Conservation (phyloP, 1,139 yeast species). For the Schwanniomyces etchellsii region DNA sequence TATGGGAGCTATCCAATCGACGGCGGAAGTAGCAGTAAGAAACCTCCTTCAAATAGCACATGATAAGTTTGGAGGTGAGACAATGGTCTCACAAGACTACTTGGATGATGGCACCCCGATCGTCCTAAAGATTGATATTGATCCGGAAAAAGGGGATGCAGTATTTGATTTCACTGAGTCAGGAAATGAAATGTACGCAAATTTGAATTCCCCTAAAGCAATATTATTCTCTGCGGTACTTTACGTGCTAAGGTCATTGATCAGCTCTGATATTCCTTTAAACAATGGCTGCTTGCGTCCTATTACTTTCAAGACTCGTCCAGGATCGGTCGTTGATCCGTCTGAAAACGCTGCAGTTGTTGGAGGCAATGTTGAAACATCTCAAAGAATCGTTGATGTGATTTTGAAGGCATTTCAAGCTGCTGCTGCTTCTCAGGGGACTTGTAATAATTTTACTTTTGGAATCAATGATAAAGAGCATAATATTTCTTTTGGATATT, state of each 20-base stretch:
- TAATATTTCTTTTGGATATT: slow-evolving; percentile 39
- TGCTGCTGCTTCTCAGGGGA: slow-evolving; percentile 55
- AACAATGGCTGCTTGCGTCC: slow-evolving; percentile 83
- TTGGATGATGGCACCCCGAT: slow-evolving; percentile 43
- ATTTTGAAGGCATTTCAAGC: slow-evolving; percentile 70
- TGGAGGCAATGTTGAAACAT: slow-evolving; percentile 86
- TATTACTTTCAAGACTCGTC: slow-evolving; percentile 58
- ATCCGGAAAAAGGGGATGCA: slow-evolving; percentile 31
- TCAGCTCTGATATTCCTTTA: slow-evolving; percentile 73
- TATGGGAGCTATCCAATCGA: slow-evolving; percentile 38
- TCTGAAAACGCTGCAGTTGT: slow-evolving; percentile 77
- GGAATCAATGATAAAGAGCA: slow-evolving; percentile 35
- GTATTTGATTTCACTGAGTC: slow-evolving; percentile 37
- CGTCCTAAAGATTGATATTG: slow-evolving; percentile 27
- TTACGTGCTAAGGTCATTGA: slow-evolving; percentile 70
- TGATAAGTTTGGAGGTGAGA: slow-evolving; percentile 29
- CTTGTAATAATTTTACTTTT: slow-evolving; percentile 46
- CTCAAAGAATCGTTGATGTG: slow-evolving; percentile 79
- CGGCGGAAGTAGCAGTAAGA: slow-evolving; percentile 39
- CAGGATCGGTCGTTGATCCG: slow-evolving; percentile 66
- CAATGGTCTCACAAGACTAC: slow-evolving; percentile 31
- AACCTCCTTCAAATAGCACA: slow-evolving; percentile 31
- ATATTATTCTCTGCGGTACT: slow-evolving; percentile 77
- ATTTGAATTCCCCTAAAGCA: slow-evolving; percentile 50
- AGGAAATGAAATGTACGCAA: slow-evolving; percentile 41